Percentiles rank a stretch among this genome's conserved stretches.
phyloP scores from a whole-genome alignment of 129 eudicot genomes.

The Escallonia rubra region DNA sequence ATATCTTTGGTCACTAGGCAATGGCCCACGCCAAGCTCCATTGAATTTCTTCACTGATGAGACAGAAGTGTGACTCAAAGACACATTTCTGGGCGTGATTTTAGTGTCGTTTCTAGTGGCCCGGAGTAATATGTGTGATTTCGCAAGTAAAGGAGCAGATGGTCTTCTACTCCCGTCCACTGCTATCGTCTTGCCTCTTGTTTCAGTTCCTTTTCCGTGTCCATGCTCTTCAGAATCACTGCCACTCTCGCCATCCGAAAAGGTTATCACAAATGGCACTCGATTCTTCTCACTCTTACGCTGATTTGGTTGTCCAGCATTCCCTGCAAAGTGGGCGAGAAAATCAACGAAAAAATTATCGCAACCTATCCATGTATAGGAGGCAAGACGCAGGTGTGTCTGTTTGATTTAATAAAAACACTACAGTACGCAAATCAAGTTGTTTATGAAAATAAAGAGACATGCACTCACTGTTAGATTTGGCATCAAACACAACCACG shows the following conservation, averaged over 20 bases:
- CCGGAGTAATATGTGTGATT: conserved; percentile 20
- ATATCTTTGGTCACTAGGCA: conserved; percentile 23
- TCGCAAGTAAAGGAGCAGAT: conserved; percentile 23
- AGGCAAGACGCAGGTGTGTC: not conserved
- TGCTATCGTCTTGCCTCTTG: conserved; percentile 21
- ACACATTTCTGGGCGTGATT: conserved; percentile 31
- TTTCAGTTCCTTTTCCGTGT: conserved; percentile 14
- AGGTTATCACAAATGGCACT: conserved; percentile 69
- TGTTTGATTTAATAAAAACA: not conserved
- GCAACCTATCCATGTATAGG: not conserved
- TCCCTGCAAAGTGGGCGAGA: conserved; percentile 29
- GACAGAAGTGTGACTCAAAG: conserved; percentile 38
- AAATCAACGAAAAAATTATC: not conserved
- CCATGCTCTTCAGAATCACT: conserved; percentile 53
- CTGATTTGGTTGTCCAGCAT: conserved; percentile 20
- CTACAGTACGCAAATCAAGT: conserved; percentile 3
- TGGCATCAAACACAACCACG: not conserved
- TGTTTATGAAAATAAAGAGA: not conserved
- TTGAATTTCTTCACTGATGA: conserved; percentile 33
- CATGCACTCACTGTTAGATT: not conserved
- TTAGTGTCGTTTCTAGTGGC: conserved; percentile 22
- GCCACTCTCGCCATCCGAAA: conserved; percentile 79
- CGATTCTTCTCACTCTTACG: conserved; percentile 47
- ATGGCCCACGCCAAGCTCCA: conserved; percentile 27
- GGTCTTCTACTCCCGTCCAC: conserved; percentile 19